Conservation (phyloP, 306 rosid species). For the Bauhinia variegata region DNA sequence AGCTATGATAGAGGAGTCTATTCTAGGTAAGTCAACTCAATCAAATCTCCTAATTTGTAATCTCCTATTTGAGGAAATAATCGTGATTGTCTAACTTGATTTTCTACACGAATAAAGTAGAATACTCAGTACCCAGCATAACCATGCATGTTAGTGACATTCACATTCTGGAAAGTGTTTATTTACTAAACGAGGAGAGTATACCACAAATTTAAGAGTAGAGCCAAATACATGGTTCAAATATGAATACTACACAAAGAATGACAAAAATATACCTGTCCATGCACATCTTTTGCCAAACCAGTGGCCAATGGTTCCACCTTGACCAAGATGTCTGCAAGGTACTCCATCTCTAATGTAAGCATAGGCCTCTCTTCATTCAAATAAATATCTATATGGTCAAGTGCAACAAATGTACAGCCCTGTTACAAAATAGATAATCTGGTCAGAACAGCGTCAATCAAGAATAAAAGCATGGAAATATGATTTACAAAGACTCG, state of each 20-base stretch:
- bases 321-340: conserved; percentile 75
- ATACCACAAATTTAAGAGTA: background rate
- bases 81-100: too few species aligned
- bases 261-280: conserved; percentile 66
- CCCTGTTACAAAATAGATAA: conserved; percentile 55
- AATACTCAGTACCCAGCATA: too few species aligned
- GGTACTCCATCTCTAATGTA: conserved; percentile 79
- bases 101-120: too few species aligned
- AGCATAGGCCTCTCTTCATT: conserved; percentile 60
- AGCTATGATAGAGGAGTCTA: too few species aligned
- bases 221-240: background rate
- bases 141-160: background rate
- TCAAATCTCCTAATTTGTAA: too few species aligned
- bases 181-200: too few species aligned
- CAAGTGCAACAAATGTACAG: conserved; percentile 71
- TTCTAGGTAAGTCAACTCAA: too few species aligned
- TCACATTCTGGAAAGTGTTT: background rate
- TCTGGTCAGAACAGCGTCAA: conserved; percentile 10
- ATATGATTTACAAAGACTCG: background rate
- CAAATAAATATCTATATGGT: conserved; percentile 74
- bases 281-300: conserved; percentile 93
- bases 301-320: conserved; percentile 92
- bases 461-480: conserved; percentile 18
- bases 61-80: too few species aligned
- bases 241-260: conserved; percentile 22